Percentiles rank a stretch among this genome's conserved stretches.
phyloP scores from a whole-genome alignment of 1,284 basidiomycete species.

The Malassezia globosa region DNA sequence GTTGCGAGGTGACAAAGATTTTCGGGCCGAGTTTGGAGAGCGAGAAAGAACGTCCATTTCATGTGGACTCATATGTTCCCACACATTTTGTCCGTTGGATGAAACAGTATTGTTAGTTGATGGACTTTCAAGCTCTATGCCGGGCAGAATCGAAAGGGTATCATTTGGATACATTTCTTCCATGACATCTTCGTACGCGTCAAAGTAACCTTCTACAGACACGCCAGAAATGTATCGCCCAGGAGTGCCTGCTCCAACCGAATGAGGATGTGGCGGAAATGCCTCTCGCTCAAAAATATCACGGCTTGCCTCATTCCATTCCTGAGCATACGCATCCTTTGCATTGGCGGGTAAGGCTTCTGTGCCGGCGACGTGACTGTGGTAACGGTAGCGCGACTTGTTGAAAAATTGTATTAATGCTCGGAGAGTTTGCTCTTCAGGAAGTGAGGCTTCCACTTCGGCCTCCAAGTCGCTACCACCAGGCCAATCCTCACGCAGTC shows the following conservation, averaged over 20 bases:
- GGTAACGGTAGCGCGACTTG: constrained; percentile 41
- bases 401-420: constrained; percentile 79
- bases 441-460: constrained; percentile 61
- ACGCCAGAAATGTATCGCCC: constrained; percentile 51
- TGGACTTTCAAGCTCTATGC: constrained; percentile 2
- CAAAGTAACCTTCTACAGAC: constrained; percentile 52
- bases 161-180: constrained; percentile 49
- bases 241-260: constrained; percentile 30
- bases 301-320: constrained; percentile 2
- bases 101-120: background rate
- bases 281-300: constrained; percentile 49
- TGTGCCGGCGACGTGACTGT: constrained; percentile 17
- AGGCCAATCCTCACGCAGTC: constrained; percentile 94
- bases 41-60: constrained; percentile 35
- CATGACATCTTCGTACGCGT: constrained; percentile 53
- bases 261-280: constrained; percentile 49
- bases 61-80: constrained; percentile 42
- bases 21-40: constrained; percentile 13
- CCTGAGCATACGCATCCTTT: background rate
- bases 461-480: constrained; percentile 85
- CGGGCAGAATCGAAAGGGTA: constrained; percentile 1
- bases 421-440: constrained; percentile 90
- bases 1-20: constrained; percentile 2
- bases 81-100: constrained; percentile 24
- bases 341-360: constrained; percentile 18